Base-by-base conservation (phyloP, 345 rosid genomes). In the Anastatica hierochuntica region DNA sequence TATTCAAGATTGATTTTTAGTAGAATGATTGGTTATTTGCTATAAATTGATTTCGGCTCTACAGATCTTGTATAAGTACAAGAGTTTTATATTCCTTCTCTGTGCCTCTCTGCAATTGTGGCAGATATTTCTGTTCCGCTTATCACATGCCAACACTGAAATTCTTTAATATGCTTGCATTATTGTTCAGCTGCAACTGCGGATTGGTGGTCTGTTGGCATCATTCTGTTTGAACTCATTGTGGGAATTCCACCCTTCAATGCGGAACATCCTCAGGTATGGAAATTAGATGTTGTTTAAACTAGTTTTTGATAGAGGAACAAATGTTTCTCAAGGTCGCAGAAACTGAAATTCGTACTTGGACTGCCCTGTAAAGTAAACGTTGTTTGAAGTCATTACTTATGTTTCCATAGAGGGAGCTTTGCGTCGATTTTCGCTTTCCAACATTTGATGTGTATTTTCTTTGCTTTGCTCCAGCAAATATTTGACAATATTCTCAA, bases 161-260 rank as follows among this genome's bases (percentile, higher is more conserved):
- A 39, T 16, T 10, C 19, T 31, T n/a, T n/a, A 42, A 20, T 45
- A 42, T 37, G 5, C 10, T 44, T 62, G 3, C 33, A 36, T 36
- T 14, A 63, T 2, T 29, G 24, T 63, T 65, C 79, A 90, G 96
- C 92, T 60, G 79, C 88, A 68, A 78, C 85, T 46, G 92, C 92
- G 1, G 98, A 90, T 80, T 90, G 98, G 98, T 90, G 98, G 98
- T 87, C 98, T 41, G 89, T 90, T 51, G 98, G 96, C 24, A 68
- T 90, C 73, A 76, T 87, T 71, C 70, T 87, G 58, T 90, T 80
- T 71, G 97, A 90, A 61, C 23, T 90, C 60, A 76, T 87, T 64
- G 87, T 80, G 37, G 98, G 98, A 41, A 70, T 76, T 66, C 96
- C 98, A 13, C 98, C 96, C 27, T 90, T 90, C 49, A 80, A 80